Conservation (phyloP, 257 asterid genomes). For the Phtheirospermum japonicum region DNA sequence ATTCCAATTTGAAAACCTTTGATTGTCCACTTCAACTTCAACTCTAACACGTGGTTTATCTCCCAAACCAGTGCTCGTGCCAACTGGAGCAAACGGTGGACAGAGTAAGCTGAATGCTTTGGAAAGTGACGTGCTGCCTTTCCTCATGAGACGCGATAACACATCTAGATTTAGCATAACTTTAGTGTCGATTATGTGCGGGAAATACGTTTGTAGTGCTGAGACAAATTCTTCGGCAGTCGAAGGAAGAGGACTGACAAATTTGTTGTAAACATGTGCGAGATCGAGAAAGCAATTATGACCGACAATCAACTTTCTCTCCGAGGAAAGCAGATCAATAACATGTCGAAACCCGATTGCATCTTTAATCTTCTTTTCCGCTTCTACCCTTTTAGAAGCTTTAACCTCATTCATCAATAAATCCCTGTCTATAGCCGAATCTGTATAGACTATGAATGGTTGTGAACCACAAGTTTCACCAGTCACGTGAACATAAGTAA, state of each 20-base stretch:
- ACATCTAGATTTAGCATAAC: too few species aligned
- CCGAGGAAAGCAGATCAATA: conserved; percentile 79
- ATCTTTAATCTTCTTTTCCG: conserved; percentile 60
- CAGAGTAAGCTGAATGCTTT: too few species aligned
- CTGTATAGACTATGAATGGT: conserved; percentile 65
- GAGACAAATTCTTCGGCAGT: too few species aligned
- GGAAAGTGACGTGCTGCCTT: too few species aligned
- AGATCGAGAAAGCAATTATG: conserved; percentile 95
- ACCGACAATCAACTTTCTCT: conserved; percentile 78
- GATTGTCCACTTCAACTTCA: conserved; percentile 87
- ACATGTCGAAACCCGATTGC: conserved; percentile 87
- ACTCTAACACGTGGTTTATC: conserved; percentile 46
- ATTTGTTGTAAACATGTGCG: conserved; percentile 78
- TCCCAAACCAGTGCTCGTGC: conserved; percentile 32
- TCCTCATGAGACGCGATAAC: too few species aligned
- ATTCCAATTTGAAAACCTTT: conserved; percentile 86
- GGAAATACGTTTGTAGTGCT: too few species aligned
- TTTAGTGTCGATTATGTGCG: too few species aligned
- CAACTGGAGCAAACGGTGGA: too few species aligned
- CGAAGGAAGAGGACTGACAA: conserved; percentile 79
- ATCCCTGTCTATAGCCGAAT: conserved; percentile 59
- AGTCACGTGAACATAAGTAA: conserved; percentile 53
- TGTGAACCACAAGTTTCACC: conserved; percentile 46
- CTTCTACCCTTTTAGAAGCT: conserved; percentile 50
- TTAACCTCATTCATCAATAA: conserved; percentile 59